Base-by-base conservation (phyloP, 805 yeast species). In the Candida dajiaensis region DNA sequence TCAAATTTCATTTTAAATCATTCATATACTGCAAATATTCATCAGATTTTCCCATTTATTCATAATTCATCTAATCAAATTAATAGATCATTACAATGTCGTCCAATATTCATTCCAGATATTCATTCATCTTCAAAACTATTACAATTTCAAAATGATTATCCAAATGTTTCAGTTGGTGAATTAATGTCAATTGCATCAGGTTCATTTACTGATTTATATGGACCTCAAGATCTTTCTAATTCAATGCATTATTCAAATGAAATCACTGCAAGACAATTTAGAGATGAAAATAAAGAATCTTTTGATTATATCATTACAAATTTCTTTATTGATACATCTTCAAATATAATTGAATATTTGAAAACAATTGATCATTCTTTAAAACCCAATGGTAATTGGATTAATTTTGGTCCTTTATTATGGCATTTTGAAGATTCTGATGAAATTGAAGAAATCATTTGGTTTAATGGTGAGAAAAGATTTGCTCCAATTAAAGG, bases 381-480 rank as follows among this genome's bases (percentile, higher is more conserved):
- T 21, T 54, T 81, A 47, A 66, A 68, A 29, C 57, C 60, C 0
- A 65, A 62, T 6, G 87, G 84, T 0, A 46, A 63, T 16, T 82
- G 87, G 87, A 64, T 81, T 23, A 81, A 82, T 55, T 76, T 80
- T 57, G 89, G 89, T 0, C 89, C 88, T 0, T 63, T 82, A 39
- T 63, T 80, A 43, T 82, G 89, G 89, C 92, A 85, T 62, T 80
- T 73, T 57, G 89, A 83, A 53, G 76, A 74, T 46, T 76, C 72
- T 29, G 67, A 62, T 16, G 65, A 64, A 15, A 56, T 63, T 25
- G 62, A 60, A 5, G 47, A 50, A 6, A 50, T 47, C 3, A 36
- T 41, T 0, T 52, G 55, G 6, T 58, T 53, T 1, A 58, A 62
- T 21, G 53, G 57, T 13, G 42, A 50, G 7, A 52, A 45, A 7